These are phyloP conservation scores for Vinca minor DNA, from an alignment of 257 asterid species.

Conservation along the genomic window DNA sequence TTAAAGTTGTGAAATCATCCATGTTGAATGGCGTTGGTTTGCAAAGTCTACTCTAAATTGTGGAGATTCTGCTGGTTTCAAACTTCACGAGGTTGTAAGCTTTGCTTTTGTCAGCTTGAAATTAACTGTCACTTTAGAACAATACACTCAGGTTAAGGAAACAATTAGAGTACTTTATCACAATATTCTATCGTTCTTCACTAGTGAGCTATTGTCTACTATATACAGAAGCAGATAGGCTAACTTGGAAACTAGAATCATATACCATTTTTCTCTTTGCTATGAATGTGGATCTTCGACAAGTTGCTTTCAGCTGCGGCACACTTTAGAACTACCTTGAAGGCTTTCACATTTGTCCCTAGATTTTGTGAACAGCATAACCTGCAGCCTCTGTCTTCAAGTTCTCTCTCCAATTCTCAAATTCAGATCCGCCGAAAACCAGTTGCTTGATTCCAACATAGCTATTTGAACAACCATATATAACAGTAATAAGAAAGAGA, in stretches of 20 bases:
- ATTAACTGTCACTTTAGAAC: no score
- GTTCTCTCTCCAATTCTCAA: conserved; percentile 71
- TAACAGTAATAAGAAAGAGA: not conserved
- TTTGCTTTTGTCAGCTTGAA: not conserved
- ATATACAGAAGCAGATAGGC: not conserved
- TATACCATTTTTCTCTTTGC: not conserved
- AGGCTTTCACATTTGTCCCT: conserved; percentile 11
- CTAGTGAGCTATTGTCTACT: not conserved
- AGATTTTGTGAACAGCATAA: conserved; percentile 69
- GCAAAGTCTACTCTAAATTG: not conserved
- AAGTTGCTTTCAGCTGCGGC: not conserved
- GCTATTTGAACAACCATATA: conserved; percentile 30
- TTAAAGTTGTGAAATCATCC: not conserved
- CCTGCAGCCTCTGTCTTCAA: conserved; percentile 74
- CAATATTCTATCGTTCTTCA: not conserved
- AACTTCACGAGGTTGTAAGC: not conserved
- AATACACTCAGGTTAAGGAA: no score
- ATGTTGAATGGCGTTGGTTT: not conserved
- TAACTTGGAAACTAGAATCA: not conserved
- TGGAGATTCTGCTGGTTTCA: not conserved
- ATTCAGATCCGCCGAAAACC: conserved; percentile 79
- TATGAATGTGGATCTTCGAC: not conserved
- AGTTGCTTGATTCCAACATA: conserved; percentile 82
- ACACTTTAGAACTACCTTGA: not conserved
- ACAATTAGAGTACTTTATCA: no score